Evolutionary conservation across 1,284 basidiomycete genomes (phyloP).

Genomic region (Trametes hirsuta): DNA sequence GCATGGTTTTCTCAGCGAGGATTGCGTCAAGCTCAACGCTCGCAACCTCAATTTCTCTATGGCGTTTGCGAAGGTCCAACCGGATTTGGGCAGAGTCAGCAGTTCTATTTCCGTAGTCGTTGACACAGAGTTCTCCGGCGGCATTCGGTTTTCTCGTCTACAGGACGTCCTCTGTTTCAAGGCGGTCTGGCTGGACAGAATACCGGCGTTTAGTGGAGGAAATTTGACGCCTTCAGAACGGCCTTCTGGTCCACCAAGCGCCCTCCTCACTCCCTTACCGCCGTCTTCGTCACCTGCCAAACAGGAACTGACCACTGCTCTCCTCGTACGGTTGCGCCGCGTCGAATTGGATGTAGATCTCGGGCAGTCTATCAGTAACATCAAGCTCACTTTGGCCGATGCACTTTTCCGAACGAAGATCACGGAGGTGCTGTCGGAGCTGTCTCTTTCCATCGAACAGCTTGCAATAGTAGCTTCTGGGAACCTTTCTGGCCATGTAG

Average conservation of each 20-base stretch:
- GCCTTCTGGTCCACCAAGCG: slow-evolving; percentile 23
- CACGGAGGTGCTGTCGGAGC: slow-evolving; percentile 57
- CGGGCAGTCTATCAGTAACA: slow-evolving; percentile 70
- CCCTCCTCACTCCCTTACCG: slow-evolving; percentile 4
- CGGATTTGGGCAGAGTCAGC: slow-evolving; percentile 39
- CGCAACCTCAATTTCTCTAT: slow-evolving; percentile 77
- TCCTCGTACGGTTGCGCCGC: slow-evolving; percentile 72
- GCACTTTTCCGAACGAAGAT: slow-evolving; percentile 64
- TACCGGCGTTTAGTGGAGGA: slow-evolving; percentile 68
- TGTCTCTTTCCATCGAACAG: slow-evolving; percentile 69
- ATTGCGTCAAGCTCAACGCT: slow-evolving; percentile 75
- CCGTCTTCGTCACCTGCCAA: slow-evolving; percentile 32
- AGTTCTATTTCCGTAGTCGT: slow-evolving; percentile 71
- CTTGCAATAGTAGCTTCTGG: slow-evolving; percentile 69
- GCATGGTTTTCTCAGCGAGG: slow-evolving; percentile 81
- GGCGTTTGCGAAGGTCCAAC: slow-evolving; percentile 58
- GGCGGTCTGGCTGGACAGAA: slow-evolving; percentile 87
- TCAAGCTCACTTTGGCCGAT: slow-evolving; percentile 67
- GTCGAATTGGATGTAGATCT: slow-evolving; percentile 78
- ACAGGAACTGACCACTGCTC: slow-evolving; percentile 57
- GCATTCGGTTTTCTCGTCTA: slow-evolving; percentile 75
- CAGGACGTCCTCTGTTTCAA: slow-evolving; percentile 90
- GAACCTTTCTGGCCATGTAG: slow-evolving; percentile 73
- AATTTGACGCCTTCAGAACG: slow-evolving; percentile 31
- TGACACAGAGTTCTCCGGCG: slow-evolving; percentile 78